Evolutionary conservation across 2,329 filamentous ascomycete genomes (phyloP), one percentile per base, ranked within the genome.

Genomic region (Teratosphaeria zuluensis): DNA sequence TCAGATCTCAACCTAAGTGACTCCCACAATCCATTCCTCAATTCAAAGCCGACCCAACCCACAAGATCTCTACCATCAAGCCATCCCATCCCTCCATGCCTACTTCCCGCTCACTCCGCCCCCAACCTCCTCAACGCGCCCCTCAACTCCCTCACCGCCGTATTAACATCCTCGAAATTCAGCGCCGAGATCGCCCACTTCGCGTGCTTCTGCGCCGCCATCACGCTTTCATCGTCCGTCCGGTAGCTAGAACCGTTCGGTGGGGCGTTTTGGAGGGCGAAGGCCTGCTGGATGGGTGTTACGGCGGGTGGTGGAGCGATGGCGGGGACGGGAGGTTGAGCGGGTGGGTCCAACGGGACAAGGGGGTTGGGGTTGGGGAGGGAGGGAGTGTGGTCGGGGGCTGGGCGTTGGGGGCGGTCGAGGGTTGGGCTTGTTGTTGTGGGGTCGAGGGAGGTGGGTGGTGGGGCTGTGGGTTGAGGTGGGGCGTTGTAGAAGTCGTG

Each of bases 121-220:
- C 90, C 90, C 54, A 96, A 75, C 19, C 79, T 76, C 58, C 82
- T 78, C 62, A 99, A 75, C 2, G 94, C 94, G 60, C 83, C 84
- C 56, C 84, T 83, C 62, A 99, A 73, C 70, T 99, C 92, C 68
- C 86, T 86, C 4, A 97, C 86, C 0, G 94, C 94, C 0, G 94
- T 99, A 1, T 86, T 80, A 1, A 95, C 88, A 71, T 99, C 94
- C 66, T 99, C 94, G 73, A 99, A 99, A 68, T 96, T 96, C 54
- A 99, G 76, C 0, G 94, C 94, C 11, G 92, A 96, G 51, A 97
- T 95, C 0, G 94, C 94, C 90, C 90, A 99, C 68, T 90, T 91
- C 1, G 92, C 92, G 76, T 97, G 94, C 72, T 97, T 99, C 72
- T 96, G 91, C 4, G 94, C 92, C 66, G 86, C 82, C 38, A 84